Evolutionary conservation across 78 protist genomes (phyloP).

Genomic region (Creolimax fragrantissima): DNA sequence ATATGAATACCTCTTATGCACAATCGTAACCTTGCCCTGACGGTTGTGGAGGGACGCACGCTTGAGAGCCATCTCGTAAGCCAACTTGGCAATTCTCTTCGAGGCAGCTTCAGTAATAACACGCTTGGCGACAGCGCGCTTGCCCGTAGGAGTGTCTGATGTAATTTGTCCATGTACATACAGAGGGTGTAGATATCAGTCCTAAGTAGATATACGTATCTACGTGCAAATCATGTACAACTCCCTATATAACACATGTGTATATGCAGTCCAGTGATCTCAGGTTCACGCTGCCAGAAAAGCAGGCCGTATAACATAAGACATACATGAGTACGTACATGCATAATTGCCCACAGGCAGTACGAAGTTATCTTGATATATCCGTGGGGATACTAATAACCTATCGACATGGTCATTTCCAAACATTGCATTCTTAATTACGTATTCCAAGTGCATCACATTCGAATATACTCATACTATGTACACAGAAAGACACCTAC

Average conservation of each 20-base stretch:
- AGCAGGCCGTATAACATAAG: no score
- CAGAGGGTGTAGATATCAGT: neutral
- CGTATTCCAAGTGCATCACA: no score
- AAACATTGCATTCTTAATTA: no score
- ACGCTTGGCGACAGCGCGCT: slow-evolving; percentile 35
- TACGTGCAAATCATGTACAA: neutral
- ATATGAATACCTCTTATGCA: slow-evolving; percentile 48
- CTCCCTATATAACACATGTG: neutral
- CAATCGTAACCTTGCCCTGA: slow-evolving; percentile 38
- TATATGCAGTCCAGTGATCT: neutral
- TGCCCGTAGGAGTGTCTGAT: neutral
- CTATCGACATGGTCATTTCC: no score
- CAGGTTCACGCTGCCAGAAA: neutral
- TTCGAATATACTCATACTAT: no score
- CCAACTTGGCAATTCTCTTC: slow-evolving; percentile 24
- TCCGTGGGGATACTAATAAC: no score
- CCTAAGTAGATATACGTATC: neutral
- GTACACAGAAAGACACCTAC: no score
- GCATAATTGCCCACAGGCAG: no score
- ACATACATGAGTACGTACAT: no score
- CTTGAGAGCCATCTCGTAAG: slow-evolving; percentile 39
- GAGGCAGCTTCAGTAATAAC: slow-evolving; percentile 45
- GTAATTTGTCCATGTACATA: neutral
- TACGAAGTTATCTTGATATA: no score
- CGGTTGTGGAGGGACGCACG: neutral